Evolutionary conservation across 2,329 filamentous ascomycete genomes (phyloP), one percentile per base, ranked within the genome.

Genomic region (Exophiala spinifera): DNA sequence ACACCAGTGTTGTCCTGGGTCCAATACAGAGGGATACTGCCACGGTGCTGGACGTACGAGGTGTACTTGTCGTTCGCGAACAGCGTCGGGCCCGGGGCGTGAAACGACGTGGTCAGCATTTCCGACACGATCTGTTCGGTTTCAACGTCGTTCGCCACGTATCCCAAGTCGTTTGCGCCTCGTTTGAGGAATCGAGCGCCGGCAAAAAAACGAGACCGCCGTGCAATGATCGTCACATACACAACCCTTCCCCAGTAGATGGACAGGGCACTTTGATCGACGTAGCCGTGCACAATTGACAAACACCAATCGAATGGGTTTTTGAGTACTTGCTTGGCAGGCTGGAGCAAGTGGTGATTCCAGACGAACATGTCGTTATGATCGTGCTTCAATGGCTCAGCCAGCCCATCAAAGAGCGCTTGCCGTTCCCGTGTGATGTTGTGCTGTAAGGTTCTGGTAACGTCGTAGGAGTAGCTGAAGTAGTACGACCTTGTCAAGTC

Each of bases 61-160:
- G 94, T 97, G 69, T 92, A 96, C 23, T 89, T 87, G 1, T 92
- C 90, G 66, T 88, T 97, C 4, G 90, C 85, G 68, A 90, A 96
- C 10, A 96, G 80, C 46, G 83, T 84, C 2, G 88, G 89, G 0
- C 91, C 92, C 3, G 94, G 90, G 2, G 89, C 87, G 73, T 99
- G 94, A 64, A 99, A 96, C 0, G 94, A 96, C 0, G 94, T 99
- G 0, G 91, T 96, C 47, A 92, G 77, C 64, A 91, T 89, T 68
- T 99, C 94, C 0, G 91, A 94, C 4, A 99, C 91, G 56, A 99
- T 96, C 69, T 99, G 94, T 72, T 99, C 94, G 1, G 94, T 97
- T 72, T 99, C 95, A 20, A 99, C 94, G 71, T 99, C 95, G 67
- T 99, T 99, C 49, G 94, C 95, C 51, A 99, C 94, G 68, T 95